Percentiles rank a stretch among this genome's conserved stretches.
Conservation (phyloP, 2,329 filamentous ascomycete genomes). For the Colletotrichum acutatum region DNA sequence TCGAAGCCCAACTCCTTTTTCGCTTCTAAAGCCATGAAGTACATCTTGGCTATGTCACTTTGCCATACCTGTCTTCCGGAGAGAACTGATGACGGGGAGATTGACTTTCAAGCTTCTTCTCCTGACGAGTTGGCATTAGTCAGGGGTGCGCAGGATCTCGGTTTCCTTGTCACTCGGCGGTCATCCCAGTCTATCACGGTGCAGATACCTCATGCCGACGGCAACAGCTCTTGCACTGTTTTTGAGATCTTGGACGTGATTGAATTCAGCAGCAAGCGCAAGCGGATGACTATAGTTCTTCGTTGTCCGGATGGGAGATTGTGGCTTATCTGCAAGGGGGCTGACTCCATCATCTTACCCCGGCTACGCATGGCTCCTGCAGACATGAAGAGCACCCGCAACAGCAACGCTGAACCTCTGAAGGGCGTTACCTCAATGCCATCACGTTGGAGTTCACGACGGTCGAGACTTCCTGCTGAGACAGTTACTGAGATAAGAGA, state of each 20-base stretch:
- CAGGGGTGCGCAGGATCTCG: constrained; percentile 84
- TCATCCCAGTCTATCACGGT: constrained; percentile 75
- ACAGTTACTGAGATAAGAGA: constrained; percentile 61
- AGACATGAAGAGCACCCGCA: constrained; percentile 78
- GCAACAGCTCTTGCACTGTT: constrained; percentile 60
- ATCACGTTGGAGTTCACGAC: constrained; percentile 64
- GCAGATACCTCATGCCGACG: constrained; percentile 51
- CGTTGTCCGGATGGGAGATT: constrained; percentile 84
- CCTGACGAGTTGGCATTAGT: constrained; percentile 92
- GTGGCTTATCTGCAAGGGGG: constrained; percentile 89
- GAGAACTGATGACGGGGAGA: constrained; percentile 72
- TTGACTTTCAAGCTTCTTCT: constrained; percentile 87
- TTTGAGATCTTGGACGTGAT: constrained; percentile 89
- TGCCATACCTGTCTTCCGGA: constrained; percentile 94
- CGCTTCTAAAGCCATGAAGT: constrained; percentile 81
- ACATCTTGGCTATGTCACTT: constrained; percentile 83
- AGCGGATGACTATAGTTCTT: constrained; percentile 91
- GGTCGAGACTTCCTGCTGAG: constrained; percentile 64
- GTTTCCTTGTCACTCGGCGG: constrained; percentile 80
- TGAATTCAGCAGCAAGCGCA: constrained; percentile 89
- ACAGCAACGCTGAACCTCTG: constrained; percentile 66
- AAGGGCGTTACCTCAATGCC: constrained; percentile 67
- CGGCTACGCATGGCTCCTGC: constrained; percentile 77
- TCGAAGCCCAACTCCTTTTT: constrained; percentile 80
- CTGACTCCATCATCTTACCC: constrained; percentile 84